A percentile compares a stretch with the other conserved stretches of the same genome.
phyloP scores from a whole-genome alignment of 164 flowering plant genomes.

The Annona squamosa region DNA sequence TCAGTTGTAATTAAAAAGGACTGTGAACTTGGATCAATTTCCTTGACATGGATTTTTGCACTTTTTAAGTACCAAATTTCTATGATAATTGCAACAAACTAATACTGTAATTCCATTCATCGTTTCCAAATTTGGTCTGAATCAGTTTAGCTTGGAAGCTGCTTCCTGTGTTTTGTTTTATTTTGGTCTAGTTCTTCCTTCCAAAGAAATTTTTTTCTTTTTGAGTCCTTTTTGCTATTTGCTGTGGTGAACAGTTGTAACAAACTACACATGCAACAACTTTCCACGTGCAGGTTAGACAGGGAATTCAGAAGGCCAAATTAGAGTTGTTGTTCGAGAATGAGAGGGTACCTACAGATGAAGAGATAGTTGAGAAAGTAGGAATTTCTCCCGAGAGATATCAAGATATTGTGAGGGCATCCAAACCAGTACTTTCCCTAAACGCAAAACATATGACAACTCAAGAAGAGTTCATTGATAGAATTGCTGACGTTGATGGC shows the following conservation, averaged over 20 bases:
- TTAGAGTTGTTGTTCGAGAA: constrained; percentile 53
- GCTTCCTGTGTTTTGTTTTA: no score
- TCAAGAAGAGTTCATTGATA: constrained; percentile 79
- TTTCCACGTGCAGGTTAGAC: constrained; percentile 54
- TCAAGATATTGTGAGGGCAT: constrained; percentile 64
- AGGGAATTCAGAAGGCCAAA: constrained; percentile 70
- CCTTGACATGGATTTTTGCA: no score
- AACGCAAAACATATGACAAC: constrained; percentile 60
- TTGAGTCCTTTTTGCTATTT: background rate
- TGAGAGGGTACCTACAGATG: constrained; percentile 67
- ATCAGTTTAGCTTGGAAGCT: no score
- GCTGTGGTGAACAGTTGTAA: background rate
- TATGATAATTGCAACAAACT: background rate
- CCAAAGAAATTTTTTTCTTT: no score
- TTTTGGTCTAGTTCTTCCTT: background rate
- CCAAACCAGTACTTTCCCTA: constrained; percentile 72
- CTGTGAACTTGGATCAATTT: no score
- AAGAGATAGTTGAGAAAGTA: constrained; percentile 59
- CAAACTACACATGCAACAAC: background rate
- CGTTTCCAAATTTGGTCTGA: background rate
- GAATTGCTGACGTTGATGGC: constrained; percentile 63
- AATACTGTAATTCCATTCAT: background rate
- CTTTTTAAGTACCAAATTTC: no score
- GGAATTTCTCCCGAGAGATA: constrained; percentile 79
- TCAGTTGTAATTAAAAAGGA: no score